Evolutionary conservation across 148 eudicot genomes (phyloP), one percentile per base, ranked within the genome.

Genomic region (Nyssa sinensis): DNA sequence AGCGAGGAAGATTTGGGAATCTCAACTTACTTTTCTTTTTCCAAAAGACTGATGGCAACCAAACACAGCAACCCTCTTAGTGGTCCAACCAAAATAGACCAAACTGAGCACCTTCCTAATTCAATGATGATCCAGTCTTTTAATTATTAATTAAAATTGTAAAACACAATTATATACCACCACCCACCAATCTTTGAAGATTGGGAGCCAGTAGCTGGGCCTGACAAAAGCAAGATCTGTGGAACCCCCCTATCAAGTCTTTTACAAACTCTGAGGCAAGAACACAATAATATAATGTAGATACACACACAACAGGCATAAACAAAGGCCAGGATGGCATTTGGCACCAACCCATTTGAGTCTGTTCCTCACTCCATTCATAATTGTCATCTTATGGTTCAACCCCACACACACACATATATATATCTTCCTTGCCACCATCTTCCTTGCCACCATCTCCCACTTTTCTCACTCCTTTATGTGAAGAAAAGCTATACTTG

Each of bases 181-280:
- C 21, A 35, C 55, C 49, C 66, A 74, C 31, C 28, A 68, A 72
- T 29, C 75, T 75, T 72, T 67, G 71, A 75, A 80, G 71, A 65
- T 67, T 72, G 62, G 61, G 16, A 62, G 71, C 74, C 57, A 61
- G 33, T 69, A 64, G 21, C 63, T 72, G 86, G 78, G 63, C 62
- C 68, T 66, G 71, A 71, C 74, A 7, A 77, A 55, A 58, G 37
- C 69, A 77, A 71, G 67, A 84, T 84, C 68, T 62, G 39, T 74
- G 80, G 87, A 77, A 64, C 72, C 78, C 76, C 19, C 61, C 62
- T 37, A 47, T 29, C 27, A 41, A 28, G 30, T n/a, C 73, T 77
- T 77, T 77, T 71, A 23, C 87, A 70, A 81, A 84, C 79, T 84
- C 75, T 84, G 72, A 80, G 74, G 82, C 82, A 75, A 24, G 32